Conservation (phyloP, 1,284 basidiomycete genomes). For the Chondrostereum purpureum region DNA sequence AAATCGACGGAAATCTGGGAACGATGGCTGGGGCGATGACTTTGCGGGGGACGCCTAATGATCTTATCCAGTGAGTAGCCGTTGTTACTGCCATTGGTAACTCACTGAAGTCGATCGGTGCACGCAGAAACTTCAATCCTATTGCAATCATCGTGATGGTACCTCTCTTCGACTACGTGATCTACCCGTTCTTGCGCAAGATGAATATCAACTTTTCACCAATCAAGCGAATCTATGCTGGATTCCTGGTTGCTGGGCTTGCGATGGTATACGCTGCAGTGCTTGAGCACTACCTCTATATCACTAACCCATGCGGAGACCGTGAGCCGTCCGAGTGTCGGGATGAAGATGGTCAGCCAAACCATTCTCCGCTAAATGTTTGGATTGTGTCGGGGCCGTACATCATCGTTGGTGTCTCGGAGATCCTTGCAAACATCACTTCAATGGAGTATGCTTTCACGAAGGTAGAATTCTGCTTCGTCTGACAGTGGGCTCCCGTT, state of each 20-base stretch:
- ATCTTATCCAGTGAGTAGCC: constrained; percentile 40
- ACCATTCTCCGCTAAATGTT: constrained; percentile 39
- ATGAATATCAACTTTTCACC: constrained; percentile 51
- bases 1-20: constrained; percentile 50
- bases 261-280: constrained; percentile 62
- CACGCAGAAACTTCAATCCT: constrained; percentile 51
- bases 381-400: constrained; percentile 45
- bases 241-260: constrained; percentile 49
- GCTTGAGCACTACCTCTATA: constrained; percentile 44
- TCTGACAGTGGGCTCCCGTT: no score
- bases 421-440: constrained; percentile 65
- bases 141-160: constrained; percentile 45
- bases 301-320: constrained; percentile 39
- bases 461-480: no score
- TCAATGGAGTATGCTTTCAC: constrained; percentile 56
- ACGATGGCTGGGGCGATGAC: constrained; percentile 42
- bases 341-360: constrained; percentile 28
- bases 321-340: constrained; percentile 32
- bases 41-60: constrained; percentile 54
- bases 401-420: constrained; percentile 41
- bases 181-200: constrained; percentile 53
- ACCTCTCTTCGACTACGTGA: constrained; percentile 38
- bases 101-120: background rate
- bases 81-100: background rate
- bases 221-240: constrained; percentile 58